Evolutionary conservation across 2,329 filamentous ascomycete species (phyloP), one percentile per base, ranked within the genome.

Genomic region (Cryphonectria parasitica): DNA sequence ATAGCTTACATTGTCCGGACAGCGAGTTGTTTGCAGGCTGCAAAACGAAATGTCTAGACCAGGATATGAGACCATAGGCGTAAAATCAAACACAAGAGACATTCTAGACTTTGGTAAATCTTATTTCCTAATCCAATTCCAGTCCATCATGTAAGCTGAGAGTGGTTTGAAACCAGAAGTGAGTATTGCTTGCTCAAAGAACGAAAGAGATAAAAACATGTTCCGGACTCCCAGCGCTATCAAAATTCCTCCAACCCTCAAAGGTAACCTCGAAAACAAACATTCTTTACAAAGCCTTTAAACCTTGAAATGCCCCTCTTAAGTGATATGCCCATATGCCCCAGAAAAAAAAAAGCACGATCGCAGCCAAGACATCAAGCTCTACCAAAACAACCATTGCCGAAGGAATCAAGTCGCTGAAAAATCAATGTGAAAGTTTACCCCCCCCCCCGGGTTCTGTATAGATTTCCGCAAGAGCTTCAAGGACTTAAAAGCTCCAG

Each of bases 401-500:
- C 3, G 8, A n/a, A 25, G 11, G 25, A 10, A 10, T 25, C 45
- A 52, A 52, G 2, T n/a, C 45, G 8, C 22, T 8, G 6, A 4
- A n/a, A 22, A 11, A 39, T 11, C 36, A 39, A 10, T 39, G 34
- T 34, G 6, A 6, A 34, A 2, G 36, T 11, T 13, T 39, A 0
- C 36, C 36, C 8, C 36, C 10, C 10, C 10, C 36, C 10, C 36
- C 36, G 36, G 13, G n/a, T n/a, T 39, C 36, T 13, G 25, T 28
- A 28, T 6, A 56, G 0, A 15, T 17, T 11, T 11, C 19, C n/a
- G 52, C 52, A 31, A 5, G 6, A 31, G 36, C 2, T 3, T n/a
- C 1, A 25, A 11, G 45, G 45, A 49, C 7, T 49, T 49, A 67
- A 17, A 70, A 43, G 19, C 10, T 34, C 67, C 69, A 69, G 8